Evolutionary conservation across 345 rosid species (phyloP).

Genomic region (Salix dunnii): DNA sequence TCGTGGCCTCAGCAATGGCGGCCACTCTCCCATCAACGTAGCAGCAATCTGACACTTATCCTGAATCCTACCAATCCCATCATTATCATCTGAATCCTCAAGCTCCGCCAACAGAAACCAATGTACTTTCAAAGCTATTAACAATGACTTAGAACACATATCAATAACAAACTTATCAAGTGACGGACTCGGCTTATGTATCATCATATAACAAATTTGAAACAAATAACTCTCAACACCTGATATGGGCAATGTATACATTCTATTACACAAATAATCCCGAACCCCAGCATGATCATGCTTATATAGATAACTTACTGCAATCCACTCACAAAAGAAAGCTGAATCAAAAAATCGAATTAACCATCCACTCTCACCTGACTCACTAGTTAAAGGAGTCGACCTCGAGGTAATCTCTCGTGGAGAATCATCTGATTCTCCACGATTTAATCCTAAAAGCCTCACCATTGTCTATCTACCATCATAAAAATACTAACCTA

Average conservation of each 20-base stretch:
- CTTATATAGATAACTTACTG: conserved; percentile 97
- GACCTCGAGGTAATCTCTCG: conserved; percentile 82
- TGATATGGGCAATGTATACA: conserved; percentile 87
- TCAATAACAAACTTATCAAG: conserved; percentile 96
- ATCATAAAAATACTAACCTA: conserved; percentile 24
- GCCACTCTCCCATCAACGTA: conserved; percentile 96
- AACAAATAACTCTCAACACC: conserved; percentile 93
- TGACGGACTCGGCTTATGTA: conserved; percentile 97
- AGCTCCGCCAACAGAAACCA: conserved; percentile 98
- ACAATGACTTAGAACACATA: conserved; percentile 73
- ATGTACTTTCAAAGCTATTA: conserved; percentile 92
- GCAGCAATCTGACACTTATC: conserved; percentile 98
- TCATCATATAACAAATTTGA: conserved; percentile 91
- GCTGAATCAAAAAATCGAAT: conserved; percentile 96
- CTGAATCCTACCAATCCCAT: conserved; percentile 92
- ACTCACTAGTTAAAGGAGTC: conserved; percentile 55
- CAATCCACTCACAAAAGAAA: conserved; percentile 99
- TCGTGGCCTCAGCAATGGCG: conserved; percentile 56
- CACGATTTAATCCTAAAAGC: conserved; percentile 72
- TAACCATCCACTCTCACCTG: conserved; percentile 96
- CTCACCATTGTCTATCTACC: conserved; percentile 71
- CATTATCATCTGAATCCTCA: conserved; percentile 94
- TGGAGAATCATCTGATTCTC: conserved; percentile 73
- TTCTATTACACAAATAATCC: conserved; percentile 94
- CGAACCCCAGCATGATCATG: conserved; percentile 92